Evolutionary conservation across 257 asterid species (phyloP).

Genomic region (Solanum microdontum): DNA sequence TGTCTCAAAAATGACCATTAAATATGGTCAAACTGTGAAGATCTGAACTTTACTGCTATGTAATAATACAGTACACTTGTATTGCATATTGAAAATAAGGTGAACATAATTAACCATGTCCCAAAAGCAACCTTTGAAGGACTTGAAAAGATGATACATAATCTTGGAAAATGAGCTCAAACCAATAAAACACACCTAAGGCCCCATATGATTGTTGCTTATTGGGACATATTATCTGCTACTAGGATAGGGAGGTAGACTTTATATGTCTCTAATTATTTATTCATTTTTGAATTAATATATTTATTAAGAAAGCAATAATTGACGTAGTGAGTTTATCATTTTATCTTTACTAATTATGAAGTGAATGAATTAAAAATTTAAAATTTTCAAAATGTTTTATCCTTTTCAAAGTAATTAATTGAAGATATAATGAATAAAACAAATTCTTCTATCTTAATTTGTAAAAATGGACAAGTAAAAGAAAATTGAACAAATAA

Average conservation of each 20-base stretch:
- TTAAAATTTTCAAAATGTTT: no score
- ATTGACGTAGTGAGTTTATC: accelerated
- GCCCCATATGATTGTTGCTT: not conserved
- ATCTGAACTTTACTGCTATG: not conserved
- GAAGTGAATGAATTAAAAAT: no score
- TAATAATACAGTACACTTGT: not conserved
- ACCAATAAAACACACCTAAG: not conserved
- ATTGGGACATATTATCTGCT: not conserved
- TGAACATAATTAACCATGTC: not conserved
- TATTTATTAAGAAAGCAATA: no score
- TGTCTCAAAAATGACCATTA: not conserved
- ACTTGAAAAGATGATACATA: not conserved
- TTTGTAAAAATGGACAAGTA: no score
- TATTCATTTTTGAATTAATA: no score
- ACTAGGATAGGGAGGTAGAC: not conserved
- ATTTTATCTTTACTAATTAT: no score
- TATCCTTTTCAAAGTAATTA: no score
- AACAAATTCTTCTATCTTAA: no score
- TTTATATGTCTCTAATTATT: no score
- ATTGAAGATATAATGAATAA: accelerated
- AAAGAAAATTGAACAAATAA: not conserved
- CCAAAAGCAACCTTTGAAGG: not conserved
- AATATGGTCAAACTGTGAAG: not conserved
- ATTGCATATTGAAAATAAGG: not conserved
- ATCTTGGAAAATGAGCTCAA: not conserved